Evolutionary conservation across 148 eudicot genomes (phyloP).

Genomic region (Euryodendron excelsum): DNA sequence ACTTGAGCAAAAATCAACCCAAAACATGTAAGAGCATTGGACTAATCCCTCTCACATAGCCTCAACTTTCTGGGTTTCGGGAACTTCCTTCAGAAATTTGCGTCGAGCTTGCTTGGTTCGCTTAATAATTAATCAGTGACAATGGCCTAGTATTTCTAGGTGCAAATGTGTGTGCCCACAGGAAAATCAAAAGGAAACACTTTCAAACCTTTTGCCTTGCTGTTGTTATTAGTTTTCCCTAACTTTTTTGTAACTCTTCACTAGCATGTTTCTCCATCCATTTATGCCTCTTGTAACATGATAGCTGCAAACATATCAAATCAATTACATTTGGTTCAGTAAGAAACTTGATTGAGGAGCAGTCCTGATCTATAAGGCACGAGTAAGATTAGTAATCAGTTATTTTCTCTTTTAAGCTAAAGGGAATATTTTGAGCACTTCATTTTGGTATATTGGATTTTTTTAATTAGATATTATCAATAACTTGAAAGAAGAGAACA

Average conservation of each 20-base stretch:
- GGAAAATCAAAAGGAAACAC: neutral
- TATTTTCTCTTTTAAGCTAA: too few relatives aligned
- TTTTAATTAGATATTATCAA: too few relatives aligned
- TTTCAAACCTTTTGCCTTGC: constrained; percentile 41
- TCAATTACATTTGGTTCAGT: neutral
- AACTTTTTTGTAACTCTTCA: constrained; percentile 80
- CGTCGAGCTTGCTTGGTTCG: constrained; percentile 59
- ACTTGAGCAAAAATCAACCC: constrained; percentile 5
- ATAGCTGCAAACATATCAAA: constrained; percentile 40
- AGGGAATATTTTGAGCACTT: too few relatives aligned
- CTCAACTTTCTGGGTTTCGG: constrained; percentile 38
- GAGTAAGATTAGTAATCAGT: too few relatives aligned
- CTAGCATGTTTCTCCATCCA: constrained; percentile 51
- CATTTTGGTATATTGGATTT: too few relatives aligned
- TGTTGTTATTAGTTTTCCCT: constrained; percentile 45
- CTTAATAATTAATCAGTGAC: constrained; percentile 22
- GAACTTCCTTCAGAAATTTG: constrained; percentile 41
- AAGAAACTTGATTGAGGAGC: neutral
- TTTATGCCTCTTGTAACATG: constrained; percentile 76
- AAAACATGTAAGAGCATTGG: neutral
- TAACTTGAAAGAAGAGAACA: too few relatives aligned
- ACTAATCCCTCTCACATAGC: constrained; percentile 28
- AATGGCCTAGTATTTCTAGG: neutral
- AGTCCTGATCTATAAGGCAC: too few relatives aligned
- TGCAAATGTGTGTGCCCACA: neutral